phyloP scores from a whole-genome alignment of 192 early-diverging fungal species.

The Rhizoclosmatium sp. region DNA sequence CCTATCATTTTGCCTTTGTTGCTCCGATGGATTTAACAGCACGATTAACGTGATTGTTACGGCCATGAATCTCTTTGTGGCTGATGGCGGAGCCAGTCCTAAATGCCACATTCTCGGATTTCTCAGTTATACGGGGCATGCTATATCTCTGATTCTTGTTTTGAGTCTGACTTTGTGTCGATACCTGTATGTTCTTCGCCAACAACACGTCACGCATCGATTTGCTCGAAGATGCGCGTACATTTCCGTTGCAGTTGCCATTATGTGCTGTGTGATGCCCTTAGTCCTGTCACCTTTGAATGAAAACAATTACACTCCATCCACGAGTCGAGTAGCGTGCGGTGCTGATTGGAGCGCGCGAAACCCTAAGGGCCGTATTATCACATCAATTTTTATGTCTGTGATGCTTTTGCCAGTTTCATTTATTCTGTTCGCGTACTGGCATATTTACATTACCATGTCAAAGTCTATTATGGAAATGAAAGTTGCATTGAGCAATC shows the following conservation, averaged over 20 bases:
- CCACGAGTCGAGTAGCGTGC: not conserved
- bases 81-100: not conserved
- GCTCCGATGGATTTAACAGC: not conserved
- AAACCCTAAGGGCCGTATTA: not conserved
- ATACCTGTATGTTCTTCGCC: not conserved
- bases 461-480: not conserved
- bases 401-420: not conserved
- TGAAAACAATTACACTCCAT: not conserved
- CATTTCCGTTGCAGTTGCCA: not conserved
- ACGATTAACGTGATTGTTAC: not conserved
- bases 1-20: not conserved
- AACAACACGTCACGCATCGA: not conserved
- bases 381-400: not conserved
- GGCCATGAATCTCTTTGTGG: not conserved
- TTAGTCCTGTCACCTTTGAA: not conserved
- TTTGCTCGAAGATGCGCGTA: not conserved
- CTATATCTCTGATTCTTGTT: not conserved
- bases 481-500: no score
- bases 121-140: not conserved
- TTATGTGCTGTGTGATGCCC: not conserved
- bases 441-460: not conserved
- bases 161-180: not conserved
- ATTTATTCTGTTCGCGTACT: not conserved
- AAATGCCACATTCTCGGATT: not conserved
- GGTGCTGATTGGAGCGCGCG: not conserved